Conservation (phyloP, 352 stramenopile species). For the Globisporangium mamillatum region DNA sequence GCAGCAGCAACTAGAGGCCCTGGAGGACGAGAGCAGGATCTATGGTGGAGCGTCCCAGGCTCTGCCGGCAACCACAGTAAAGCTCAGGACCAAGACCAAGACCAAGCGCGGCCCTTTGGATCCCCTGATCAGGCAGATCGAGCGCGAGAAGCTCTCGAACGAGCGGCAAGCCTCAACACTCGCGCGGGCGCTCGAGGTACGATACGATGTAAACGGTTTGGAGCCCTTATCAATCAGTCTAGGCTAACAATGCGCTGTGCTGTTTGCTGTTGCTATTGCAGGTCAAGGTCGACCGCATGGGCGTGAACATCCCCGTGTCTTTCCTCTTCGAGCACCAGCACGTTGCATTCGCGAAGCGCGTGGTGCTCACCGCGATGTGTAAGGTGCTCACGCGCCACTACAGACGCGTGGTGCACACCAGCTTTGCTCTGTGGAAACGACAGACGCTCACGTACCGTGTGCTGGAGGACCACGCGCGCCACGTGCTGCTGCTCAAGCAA, state of each 20-base stretch:
- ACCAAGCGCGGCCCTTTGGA: neutral
- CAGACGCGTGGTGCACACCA: constrained; percentile 1
- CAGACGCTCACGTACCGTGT: constrained; percentile 18
- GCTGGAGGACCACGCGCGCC: constrained; percentile 24
- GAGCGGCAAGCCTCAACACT: constrained; percentile 3
- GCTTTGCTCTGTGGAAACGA: constrained; percentile 21
- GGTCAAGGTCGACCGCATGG: constrained; percentile 14
- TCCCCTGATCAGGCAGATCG: constrained; percentile 3
- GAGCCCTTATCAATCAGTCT: neutral
- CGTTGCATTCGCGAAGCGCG: constrained; percentile 22
- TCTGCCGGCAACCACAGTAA: neutral
- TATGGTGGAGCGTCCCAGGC: neutral
- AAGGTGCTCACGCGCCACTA: constrained; percentile 17
- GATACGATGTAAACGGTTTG: neutral
- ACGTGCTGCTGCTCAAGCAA: constrained; percentile 16
- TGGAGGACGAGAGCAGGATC: constrained; percentile 6
- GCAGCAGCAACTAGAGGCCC: constrained; percentile 2
- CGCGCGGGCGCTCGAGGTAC: neutral
- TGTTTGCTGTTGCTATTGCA: neutral
- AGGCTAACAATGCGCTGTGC: neutral
- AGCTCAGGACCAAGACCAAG: neutral
- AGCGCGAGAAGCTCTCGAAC: neutral
- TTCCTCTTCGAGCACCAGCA: constrained; percentile 25
- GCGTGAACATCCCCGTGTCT: constrained; percentile 18
- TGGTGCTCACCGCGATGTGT: constrained; percentile 20